phyloP scores from a whole-genome alignment of 192 early-diverging fungal genomes.

The Coemansia sp. region DNA sequence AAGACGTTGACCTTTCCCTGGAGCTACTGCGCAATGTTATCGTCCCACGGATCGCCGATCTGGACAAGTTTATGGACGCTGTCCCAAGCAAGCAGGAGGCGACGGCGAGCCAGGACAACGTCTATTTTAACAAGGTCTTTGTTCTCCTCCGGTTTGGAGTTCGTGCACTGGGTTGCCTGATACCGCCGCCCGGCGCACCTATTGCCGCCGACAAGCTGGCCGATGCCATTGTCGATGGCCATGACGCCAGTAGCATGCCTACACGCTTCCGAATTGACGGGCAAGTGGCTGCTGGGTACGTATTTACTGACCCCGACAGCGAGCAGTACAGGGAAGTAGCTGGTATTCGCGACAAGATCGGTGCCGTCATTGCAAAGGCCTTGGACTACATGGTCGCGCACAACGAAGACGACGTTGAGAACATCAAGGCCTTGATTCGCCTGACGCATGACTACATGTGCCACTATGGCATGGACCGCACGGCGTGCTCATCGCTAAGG shows the following conservation, averaged over 20 bases:
- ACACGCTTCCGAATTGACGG: constrained; percentile 26
- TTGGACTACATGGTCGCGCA: constrained; percentile 41
- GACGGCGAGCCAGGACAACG: constrained; percentile 26
- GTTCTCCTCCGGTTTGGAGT: constrained; percentile 18
- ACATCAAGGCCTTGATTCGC: constrained; percentile 65
- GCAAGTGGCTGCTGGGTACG: constrained; percentile 63
- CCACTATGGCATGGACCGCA: constrained; percentile 33
- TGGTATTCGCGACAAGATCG: constrained; percentile 57
- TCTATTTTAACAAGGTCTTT: constrained; percentile 32
- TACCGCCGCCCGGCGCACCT: constrained; percentile 25
- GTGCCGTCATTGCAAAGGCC: constrained; percentile 54
- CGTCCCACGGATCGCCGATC: constrained; percentile 31
- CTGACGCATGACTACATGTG: constrained; percentile 41
- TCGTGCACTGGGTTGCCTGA: constrained; percentile 24
- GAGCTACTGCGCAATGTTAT: constrained; percentile 61
- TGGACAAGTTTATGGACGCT: constrained; percentile 20
- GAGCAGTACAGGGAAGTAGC: constrained; percentile 49
- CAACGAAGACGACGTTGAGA: constrained; percentile 76
- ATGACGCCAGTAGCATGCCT: constrained; percentile 28
- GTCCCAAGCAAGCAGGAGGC: constrained; percentile 8
- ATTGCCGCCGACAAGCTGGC: constrained; percentile 9
- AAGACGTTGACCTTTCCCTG: constrained; percentile 67
- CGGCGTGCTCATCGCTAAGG: constrained; percentile 4
- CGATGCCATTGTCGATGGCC: constrained; percentile 21
- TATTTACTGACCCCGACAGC: constrained; percentile 60